Conservation (phyloP, 768 basidiomycete species). For the Termitomyces sp. region DNA sequence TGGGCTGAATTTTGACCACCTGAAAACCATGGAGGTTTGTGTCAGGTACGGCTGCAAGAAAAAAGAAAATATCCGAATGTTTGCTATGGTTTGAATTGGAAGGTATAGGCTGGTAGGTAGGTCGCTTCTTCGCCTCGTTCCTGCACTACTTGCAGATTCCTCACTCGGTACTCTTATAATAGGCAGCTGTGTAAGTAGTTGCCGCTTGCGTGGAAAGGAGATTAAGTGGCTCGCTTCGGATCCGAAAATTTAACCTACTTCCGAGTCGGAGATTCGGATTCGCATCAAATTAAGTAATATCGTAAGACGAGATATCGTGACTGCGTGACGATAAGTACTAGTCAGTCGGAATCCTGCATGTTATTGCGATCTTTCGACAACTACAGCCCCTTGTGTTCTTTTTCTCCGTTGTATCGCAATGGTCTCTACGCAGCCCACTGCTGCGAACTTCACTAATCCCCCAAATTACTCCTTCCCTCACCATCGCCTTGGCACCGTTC, state of each 20-base stretch:
- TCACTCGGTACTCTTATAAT: background rate
- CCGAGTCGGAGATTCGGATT: background rate
- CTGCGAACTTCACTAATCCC: constrained; percentile 58
- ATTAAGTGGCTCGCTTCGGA: background rate
- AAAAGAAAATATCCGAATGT: background rate
- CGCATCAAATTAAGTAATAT: background rate
- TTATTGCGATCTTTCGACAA: constrained; percentile 8
- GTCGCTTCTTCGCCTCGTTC: background rate
- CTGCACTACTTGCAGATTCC: background rate
- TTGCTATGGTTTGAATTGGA: background rate
- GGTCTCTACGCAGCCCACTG: constrained; percentile 29
- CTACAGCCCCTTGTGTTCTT: constrained; percentile 8
- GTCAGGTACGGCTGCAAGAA: background rate
- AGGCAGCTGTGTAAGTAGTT: no score
- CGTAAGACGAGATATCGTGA: constrained; percentile 4
- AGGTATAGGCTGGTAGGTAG: background rate
- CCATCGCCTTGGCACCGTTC: constrained; percentile 57
- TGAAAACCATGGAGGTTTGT: no score
- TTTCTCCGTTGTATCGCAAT: constrained; percentile 19
- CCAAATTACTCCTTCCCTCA: constrained; percentile 67
- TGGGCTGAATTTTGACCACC: background rate
- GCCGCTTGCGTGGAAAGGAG: no score
- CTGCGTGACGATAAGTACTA: background rate
- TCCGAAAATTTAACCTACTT: background rate
- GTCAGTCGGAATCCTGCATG: constrained; percentile 4